Evolutionary conservation across 2,329 filamentous ascomycete genomes (phyloP).

Genomic region (Aspergillus alliaceus): DNA sequence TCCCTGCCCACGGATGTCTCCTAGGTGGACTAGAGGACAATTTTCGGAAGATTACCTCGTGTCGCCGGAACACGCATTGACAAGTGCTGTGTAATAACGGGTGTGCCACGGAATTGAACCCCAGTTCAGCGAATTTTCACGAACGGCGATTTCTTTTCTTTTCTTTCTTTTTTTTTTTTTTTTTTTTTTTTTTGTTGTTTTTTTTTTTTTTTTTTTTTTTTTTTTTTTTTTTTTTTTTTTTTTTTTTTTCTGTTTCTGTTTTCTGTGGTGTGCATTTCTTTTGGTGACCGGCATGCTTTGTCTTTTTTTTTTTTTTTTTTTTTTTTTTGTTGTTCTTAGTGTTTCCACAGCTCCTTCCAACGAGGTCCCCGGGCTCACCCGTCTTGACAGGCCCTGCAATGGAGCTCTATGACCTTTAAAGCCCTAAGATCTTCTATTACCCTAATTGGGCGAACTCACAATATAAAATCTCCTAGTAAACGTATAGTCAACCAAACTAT

Average conservation of each 20-base stretch:
- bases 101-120: conserved; percentile 13
- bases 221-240: too few relatives aligned
- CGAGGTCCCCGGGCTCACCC: conserved; percentile 1
- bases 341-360: not conserved
- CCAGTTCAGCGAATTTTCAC: not conserved
- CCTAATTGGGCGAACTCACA: not conserved
- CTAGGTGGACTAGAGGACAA: conserved; percentile 9
- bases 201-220: too few relatives aligned
- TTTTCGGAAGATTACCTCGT: conserved; percentile 21
- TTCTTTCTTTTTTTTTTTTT: too few relatives aligned
- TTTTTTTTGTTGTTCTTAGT: too few relatives aligned
- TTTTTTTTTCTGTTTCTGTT: too few relatives aligned
- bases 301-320: too few relatives aligned
- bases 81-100: conserved; percentile 10
- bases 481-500: not conserved
- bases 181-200: too few relatives aligned
- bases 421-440: not conserved
- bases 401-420: not conserved
- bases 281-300: too few relatives aligned
- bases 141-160: conserved; percentile 14
- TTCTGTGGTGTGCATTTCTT: too few relatives aligned
- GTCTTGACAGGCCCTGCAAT: not conserved
- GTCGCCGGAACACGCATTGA: conserved; percentile 13
- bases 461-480: not conserved
- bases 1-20: not conserved